A percentile compares a stretch with the other conserved stretches of the same genome.
These are phyloP conservation scores for Volvariella volvacea DNA, from an alignment of 1,284 basidiomycete genomes.

Conservation along the genomic window DNA sequence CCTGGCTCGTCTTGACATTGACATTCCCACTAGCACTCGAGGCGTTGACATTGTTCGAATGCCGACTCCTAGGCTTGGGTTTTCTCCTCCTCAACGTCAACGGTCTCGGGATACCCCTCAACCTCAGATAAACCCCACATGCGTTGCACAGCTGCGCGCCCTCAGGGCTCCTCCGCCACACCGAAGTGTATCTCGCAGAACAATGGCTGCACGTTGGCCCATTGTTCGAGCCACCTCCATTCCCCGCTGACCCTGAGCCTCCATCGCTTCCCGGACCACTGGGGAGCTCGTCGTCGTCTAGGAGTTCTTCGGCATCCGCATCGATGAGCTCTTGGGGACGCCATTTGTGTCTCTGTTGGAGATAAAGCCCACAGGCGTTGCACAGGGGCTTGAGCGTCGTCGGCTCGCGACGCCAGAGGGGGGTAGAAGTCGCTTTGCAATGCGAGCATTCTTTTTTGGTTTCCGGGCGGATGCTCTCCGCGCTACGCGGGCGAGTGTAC, in stretches of 20 bases:
- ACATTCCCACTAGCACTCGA: no score
- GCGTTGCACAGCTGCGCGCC: constrained; percentile 44
- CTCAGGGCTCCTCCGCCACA: constrained; percentile 41
- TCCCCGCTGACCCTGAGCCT: no score
- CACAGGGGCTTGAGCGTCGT: constrained; percentile 36
- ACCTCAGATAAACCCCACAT: constrained; percentile 40
- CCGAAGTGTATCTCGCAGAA: constrained; percentile 38
- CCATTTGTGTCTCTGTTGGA: constrained; percentile 39
- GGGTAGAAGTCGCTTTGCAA: constrained; percentile 38
- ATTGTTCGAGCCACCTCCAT: no score
- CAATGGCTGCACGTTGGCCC: constrained; percentile 43
- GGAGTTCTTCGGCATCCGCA: constrained; percentile 36
- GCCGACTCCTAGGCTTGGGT: constrained; percentile 27
- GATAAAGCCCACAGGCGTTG: constrained; percentile 42
- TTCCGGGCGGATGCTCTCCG: constrained; percentile 19
- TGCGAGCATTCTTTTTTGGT: constrained; percentile 37
- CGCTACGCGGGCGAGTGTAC: constrained; percentile 14
- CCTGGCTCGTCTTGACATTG: no score
- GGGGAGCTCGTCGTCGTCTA: constrained; percentile 28
- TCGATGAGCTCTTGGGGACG: constrained; percentile 44
- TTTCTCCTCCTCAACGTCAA: constrained; percentile 37
- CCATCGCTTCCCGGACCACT: constrained; percentile 20
- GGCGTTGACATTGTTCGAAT: no score
- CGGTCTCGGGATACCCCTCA: constrained; percentile 38
- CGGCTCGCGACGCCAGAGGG: constrained; percentile 42